phyloP scores from a whole-genome alignment of 2,329 filamentous ascomycete genomes.

The Calonectria pauciramosa region DNA sequence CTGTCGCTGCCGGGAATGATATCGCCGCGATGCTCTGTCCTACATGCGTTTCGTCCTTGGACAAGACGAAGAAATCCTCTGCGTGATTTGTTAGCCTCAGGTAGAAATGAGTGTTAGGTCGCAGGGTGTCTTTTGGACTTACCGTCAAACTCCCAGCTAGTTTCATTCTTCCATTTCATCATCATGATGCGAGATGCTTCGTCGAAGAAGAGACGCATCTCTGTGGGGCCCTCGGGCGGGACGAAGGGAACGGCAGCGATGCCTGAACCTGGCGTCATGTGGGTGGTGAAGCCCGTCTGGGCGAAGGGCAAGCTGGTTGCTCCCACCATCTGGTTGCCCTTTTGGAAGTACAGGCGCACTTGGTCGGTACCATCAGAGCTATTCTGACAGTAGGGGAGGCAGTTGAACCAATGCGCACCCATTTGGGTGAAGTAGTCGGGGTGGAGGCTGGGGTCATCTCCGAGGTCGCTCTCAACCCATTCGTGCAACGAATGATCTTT shows the following conservation, averaged over 20 bases:
- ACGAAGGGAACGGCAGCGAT: not conserved
- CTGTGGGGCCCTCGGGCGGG: not conserved
- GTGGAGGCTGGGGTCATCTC: not conserved
- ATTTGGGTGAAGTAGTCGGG: not conserved
- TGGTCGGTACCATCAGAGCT: not conserved
- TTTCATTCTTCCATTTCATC: not conserved
- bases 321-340: not conserved
- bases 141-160: conserved; percentile 3
- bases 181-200: not conserved
- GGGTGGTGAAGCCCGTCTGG: not conserved
- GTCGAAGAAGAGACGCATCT: conserved; percentile 11
- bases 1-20: not conserved
- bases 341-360: not conserved
- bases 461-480: not conserved
- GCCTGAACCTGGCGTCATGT: not conserved
- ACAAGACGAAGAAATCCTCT: not conserved
- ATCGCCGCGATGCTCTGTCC: not conserved
- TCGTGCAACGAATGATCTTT: not conserved
- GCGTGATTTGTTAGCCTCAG: not conserved
- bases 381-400: not conserved
- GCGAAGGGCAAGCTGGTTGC: not conserved
- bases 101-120: not conserved
- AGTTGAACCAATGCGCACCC: conserved; percentile 3
- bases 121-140: not conserved
- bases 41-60: not conserved